A percentile compares a stretch with the other conserved stretches of the same genome.
Evolutionary conservation across 2,329 filamentous ascomycete species (phyloP).

Genomic region (Huntiella omanensis): DNA sequence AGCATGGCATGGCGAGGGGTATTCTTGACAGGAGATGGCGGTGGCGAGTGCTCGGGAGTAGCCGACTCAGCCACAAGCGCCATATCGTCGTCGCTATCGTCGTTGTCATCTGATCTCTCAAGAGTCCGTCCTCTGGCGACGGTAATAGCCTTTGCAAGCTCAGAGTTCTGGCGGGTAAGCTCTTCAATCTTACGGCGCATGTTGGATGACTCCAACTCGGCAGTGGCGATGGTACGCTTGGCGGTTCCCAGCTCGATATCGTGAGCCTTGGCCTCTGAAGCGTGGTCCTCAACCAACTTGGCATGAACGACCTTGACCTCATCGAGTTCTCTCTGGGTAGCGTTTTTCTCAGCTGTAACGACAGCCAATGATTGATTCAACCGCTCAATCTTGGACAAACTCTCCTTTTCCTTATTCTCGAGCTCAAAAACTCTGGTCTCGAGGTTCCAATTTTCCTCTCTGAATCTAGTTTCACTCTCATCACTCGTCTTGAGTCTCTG

Average conservation of each 20-base stretch:
- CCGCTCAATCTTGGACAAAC: constrained; percentile 66
- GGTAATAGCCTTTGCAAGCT: constrained; percentile 69
- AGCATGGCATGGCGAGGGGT: constrained; percentile 80
- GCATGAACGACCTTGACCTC: constrained; percentile 67
- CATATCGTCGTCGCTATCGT: constrained; percentile 41
- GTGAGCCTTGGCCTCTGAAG: constrained; percentile 57
- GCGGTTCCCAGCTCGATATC: constrained; percentile 75
- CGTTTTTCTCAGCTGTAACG: constrained; percentile 54
- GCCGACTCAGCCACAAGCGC: constrained; percentile 47
- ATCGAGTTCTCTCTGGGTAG: constrained; percentile 70
- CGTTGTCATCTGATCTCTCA: constrained; percentile 42
- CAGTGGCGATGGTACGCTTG: constrained; percentile 59
- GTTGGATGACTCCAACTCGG: constrained; percentile 58
- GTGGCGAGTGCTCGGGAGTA: constrained; percentile 79
- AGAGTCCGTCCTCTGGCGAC: constrained; percentile 48
- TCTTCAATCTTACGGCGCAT: constrained; percentile 80
- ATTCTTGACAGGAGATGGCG: constrained; percentile 66
- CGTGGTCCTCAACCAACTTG: constrained; percentile 65
- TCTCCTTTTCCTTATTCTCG: constrained; percentile 52
- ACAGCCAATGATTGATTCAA: constrained; percentile 53
- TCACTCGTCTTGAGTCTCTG: constrained; percentile 69
- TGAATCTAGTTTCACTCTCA: constrained; percentile 88
- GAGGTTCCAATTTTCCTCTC: constrained; percentile 96
- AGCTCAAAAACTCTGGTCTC: constrained; percentile 84
- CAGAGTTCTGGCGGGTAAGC: constrained; percentile 71